Conservation (phyloP, 169 alveolate species). For the Cardiosporidium cionae region DNA sequence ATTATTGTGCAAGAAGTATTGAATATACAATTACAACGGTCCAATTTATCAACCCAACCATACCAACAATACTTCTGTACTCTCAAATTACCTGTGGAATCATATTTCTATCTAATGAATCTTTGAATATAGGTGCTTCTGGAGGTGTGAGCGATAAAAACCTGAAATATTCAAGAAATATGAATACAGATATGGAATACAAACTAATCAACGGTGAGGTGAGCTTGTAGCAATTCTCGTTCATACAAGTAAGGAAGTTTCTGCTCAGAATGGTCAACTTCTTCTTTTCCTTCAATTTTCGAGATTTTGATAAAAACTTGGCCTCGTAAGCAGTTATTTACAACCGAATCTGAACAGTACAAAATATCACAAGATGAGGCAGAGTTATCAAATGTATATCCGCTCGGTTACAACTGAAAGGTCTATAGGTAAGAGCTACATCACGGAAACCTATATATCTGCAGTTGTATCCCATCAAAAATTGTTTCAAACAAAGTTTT, state of each 20-base stretch:
- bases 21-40: too few relatives aligned
- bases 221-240: not conserved
- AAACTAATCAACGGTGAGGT: not conserved
- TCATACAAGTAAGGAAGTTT: not conserved
- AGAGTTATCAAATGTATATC: too few relatives aligned
- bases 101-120: conserved; percentile 71
- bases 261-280: not conserved
- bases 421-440: not conserved
- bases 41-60: too few relatives aligned
- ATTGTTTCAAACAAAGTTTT: too few relatives aligned
- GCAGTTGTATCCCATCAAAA: too few relatives aligned
- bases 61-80: too few relatives aligned
- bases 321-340: conserved; percentile 75
- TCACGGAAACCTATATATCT: too few relatives aligned
- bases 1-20: too few relatives aligned
- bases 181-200: not conserved
- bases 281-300: not conserved
- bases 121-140: conserved; percentile 86
- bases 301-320: conserved; percentile 51
- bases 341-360: conserved; percentile 25
- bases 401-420: too few relatives aligned
- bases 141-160: conserved; percentile 76
- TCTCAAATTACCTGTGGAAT: conserved; percentile 64
- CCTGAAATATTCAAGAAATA: conserved; percentile 1
- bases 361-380: too few relatives aligned